Conservation (phyloP, 805 yeast species). For the Candida taoyuanica region DNA sequence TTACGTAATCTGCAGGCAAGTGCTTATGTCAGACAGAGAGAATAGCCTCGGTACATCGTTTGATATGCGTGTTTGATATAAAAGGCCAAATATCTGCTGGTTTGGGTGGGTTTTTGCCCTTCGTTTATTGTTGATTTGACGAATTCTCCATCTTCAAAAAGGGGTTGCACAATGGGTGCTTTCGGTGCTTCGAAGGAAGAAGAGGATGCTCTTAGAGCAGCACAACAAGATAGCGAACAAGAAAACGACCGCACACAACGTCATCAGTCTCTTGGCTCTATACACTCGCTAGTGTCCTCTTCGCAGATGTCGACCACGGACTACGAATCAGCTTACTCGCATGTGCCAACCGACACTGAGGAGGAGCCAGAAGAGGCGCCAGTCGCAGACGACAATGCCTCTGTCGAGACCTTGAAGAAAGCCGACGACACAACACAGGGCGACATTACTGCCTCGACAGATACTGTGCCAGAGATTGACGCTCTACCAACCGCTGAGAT, state of each 20-base stretch:
- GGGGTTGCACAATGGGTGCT: slow-evolving; percentile 7
- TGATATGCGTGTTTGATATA: background rate
- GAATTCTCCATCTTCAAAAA: too few relatives aligned
- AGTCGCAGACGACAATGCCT: slow-evolving; percentile 1
- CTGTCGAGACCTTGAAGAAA: slow-evolving; percentile 2
- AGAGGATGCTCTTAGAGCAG: slow-evolving; percentile 18
- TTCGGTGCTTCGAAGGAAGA: slow-evolving; percentile 29
- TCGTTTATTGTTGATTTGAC: too few relatives aligned
- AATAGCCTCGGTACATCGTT: background rate
- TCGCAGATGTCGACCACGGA: slow-evolving; percentile 16
- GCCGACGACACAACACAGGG: slow-evolving; percentile 2
- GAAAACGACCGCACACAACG: background rate
- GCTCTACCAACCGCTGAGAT: background rate
- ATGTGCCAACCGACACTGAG: slow-evolving; percentile 6
- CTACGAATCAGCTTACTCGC: slow-evolving; percentile 24
- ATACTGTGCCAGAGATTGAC: background rate
- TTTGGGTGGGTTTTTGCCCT: background rate
- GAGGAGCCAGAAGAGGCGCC: slow-evolving; percentile 3
- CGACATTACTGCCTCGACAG: background rate
- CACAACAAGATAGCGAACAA: slow-evolving; percentile 1
- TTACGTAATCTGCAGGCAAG: background rate
- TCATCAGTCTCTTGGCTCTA: slow-evolving; percentile 3
- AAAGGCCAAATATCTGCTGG: background rate
- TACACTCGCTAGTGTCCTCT: slow-evolving; percentile 4
- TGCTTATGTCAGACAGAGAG: background rate